Conservation (phyloP, 1,284 basidiomycete species). For the Anthracocystis walkeri region DNA sequence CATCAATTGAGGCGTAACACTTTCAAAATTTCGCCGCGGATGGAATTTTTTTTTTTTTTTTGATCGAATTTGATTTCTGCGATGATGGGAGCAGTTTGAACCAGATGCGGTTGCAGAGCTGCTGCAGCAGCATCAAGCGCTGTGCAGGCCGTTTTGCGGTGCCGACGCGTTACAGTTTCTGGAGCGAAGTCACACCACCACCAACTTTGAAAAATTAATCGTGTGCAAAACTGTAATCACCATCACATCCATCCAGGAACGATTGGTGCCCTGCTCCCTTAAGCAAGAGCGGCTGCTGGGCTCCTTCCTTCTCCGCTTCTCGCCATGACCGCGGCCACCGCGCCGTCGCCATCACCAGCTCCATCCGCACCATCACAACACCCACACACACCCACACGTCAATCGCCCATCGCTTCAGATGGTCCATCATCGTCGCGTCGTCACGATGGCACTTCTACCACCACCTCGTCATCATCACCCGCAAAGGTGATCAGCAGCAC, state of each 20-base stretch:
- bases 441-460: conserved; percentile 33
- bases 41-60: conserved; percentile 2
- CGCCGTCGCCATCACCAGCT: conserved; percentile 49
- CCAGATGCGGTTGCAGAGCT: neutral
- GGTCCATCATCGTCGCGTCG: conserved; percentile 42
- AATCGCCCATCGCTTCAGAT: conserved; percentile 21
- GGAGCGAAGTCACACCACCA: conserved; percentile 46
- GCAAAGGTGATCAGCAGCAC: conserved; percentile 19
- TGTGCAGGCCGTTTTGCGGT: conserved; percentile 15
- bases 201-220: conserved; percentile 18
- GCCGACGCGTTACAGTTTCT: conserved; percentile 54
- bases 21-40: conserved; percentile 1
- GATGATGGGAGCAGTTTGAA: conserved; percentile 6
- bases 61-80: conserved; percentile 8
- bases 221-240: conserved; percentile 36
- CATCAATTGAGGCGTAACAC: neutral
- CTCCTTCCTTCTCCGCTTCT: neutral
- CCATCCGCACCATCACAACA: conserved; percentile 39
- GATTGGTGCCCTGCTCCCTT: neutral
- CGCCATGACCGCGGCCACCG: conserved; percentile 50
- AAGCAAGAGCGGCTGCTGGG: conserved; percentile 10
- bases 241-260: conserved; percentile 25
- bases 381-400: conserved; percentile 33
- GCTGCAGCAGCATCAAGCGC: neutral
- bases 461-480: conserved; percentile 22